A percentile compares a stretch with the other conserved stretches of the same genome.
Evolutionary conservation across 495 filamentous ascomycete genomes (phyloP).

Genomic region (Pyrenula aspistea): DNA sequence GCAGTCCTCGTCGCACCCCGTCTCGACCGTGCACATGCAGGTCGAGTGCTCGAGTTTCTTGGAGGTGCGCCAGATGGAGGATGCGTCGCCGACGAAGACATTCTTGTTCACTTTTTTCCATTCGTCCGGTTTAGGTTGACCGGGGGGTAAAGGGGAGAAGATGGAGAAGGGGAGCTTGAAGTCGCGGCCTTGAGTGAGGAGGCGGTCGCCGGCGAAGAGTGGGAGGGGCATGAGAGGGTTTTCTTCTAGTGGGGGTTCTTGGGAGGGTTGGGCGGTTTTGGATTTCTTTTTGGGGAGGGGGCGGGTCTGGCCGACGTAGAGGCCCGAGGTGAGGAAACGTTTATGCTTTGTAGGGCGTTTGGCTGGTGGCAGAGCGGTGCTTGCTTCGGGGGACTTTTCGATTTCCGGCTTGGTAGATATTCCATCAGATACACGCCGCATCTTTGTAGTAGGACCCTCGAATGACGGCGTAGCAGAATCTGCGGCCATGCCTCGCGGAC

Average conservation of each 20-base stretch:
- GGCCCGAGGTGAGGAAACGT: constrained; percentile 65
- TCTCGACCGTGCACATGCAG: constrained; percentile 67
- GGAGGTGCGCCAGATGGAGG: constrained; percentile 70
- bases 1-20: constrained; percentile 79
- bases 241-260: constrained; percentile 22
- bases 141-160: constrained; percentile 71
- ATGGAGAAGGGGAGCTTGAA: constrained; percentile 85
- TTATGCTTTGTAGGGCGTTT: constrained; percentile 32
- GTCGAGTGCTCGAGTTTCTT: constrained; percentile 60
- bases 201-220: constrained; percentile 49
- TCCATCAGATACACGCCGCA: constrained; percentile 34
- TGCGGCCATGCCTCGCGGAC: constrained; percentile 20
- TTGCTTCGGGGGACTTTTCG: constrained; percentile 19
- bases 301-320: constrained; percentile 80
- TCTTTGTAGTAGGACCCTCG: constrained; percentile 30
- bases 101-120: constrained; percentile 88
- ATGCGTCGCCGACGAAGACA: constrained; percentile 83
- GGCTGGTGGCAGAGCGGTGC: constrained; percentile 28
- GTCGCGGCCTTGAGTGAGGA: constrained; percentile 56
- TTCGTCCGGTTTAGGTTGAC: constrained; percentile 80
- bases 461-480: constrained; percentile 11
- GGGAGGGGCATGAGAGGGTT: constrained; percentile 46
- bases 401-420: constrained; percentile 27
- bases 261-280: constrained; percentile 35
- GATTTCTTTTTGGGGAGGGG: constrained; percentile 48